Base-by-base conservation (phyloP, 305 asterid genomes). In the Fraxinus greggii region DNA sequence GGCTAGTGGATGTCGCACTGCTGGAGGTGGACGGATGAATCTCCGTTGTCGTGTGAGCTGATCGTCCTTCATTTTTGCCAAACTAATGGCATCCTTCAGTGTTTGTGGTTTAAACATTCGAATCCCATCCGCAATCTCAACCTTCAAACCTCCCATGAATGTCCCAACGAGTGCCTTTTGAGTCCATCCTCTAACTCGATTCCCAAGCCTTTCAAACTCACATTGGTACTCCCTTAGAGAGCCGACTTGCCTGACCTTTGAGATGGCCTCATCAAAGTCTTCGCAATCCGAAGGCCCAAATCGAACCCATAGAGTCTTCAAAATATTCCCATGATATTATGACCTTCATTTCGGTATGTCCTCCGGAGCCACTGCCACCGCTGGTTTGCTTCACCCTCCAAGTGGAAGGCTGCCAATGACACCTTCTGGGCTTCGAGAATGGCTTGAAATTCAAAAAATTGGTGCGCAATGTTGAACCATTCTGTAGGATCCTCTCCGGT, bases 251-350 rank as follows among this genome's bases (percentile, higher is more conserved):
- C 7, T 32, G 12, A 81, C 38, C 33, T 24, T 33, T 36, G 59
- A 73, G 1, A 81, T 26, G 1, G 80, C 72, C 24, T 81, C 84
- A 9, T 81, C 42, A 75, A 73, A 81, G 61, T 81, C 67, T 36
- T 54, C 45, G 6, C 80, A 73, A 6, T 81, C 76, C 5, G 76
- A 15, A 0, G 75, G 80, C 4, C 84, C 54, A 65, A 76, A 81
- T 2, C 77, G 12, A 6, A 5, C 72, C 76, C 77, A 35, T 12
- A 63, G 51, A 19, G 0, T 29, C 70, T 29, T 28, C 72, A 82
- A 65, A 77, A 17, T 0, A 5, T 0, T 5, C 35, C 74, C 78
- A 82, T 8, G 40, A 4, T 12, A 82, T 24, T 5, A 1, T 28
- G 0, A 1, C n/a, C 40, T 76, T 81, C 84, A 2, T 40, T 10